phyloP scores from a whole-genome alignment of 2,329 filamentous ascomycete species.

The Trichoderma gracile region DNA sequence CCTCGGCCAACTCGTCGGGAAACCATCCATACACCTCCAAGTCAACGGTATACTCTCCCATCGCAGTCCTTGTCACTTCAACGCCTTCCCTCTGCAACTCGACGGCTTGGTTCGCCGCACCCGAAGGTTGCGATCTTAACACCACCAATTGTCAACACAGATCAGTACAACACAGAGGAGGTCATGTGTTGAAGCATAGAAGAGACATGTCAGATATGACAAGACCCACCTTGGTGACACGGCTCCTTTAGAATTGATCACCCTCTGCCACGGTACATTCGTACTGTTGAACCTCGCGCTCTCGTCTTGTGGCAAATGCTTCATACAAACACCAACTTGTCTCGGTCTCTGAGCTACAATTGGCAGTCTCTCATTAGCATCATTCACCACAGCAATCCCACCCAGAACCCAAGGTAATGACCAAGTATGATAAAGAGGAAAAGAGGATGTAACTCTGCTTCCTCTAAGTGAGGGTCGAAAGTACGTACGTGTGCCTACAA shows the following conservation, averaged over 20 bases:
- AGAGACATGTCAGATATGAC: not conserved
- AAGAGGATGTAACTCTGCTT: no score
- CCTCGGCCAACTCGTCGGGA: conserved; percentile 46
- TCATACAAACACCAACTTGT: conserved; percentile 88
- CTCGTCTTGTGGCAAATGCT: conserved; percentile 68
- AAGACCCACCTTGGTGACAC: conserved; percentile 74
- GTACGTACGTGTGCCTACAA: conserved; percentile 70
- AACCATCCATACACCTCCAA: conserved; percentile 59
- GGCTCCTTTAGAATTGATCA: conserved; percentile 82
- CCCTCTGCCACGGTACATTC: conserved; percentile 92
- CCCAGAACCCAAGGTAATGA: no score
- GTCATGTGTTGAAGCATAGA: not conserved
- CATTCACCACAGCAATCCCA: no score
- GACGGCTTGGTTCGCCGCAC: conserved; percentile 51
- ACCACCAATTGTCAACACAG: not conserved
- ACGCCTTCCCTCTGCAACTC: conserved; percentile 56
- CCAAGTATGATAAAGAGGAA: not conserved
- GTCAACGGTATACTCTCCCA: conserved; percentile 56
- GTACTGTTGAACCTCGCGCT: conserved; percentile 62
- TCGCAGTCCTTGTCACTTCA: conserved; percentile 47
- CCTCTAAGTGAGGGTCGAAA: no score
- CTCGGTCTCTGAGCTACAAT: conserved; percentile 66
- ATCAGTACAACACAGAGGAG: not conserved
- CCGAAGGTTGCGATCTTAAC: conserved; percentile 51
- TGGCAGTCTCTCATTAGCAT: not conserved